Evolutionary conservation across 441 rosid species (phyloP), one percentile per base, ranked within the genome.

Genomic region (Syzygium syzygioides): DNA sequence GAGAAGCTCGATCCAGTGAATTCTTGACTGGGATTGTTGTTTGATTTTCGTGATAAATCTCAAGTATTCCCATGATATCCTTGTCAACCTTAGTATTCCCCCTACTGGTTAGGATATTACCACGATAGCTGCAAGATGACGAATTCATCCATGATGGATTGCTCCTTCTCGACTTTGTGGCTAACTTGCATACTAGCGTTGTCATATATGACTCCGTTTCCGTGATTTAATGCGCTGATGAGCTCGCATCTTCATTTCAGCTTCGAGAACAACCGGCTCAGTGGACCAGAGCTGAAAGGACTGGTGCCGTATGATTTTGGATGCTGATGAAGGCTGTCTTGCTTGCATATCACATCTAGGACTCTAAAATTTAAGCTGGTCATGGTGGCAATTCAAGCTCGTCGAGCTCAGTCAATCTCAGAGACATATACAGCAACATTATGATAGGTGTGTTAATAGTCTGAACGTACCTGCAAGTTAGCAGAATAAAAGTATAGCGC

Each of bases 271-370:
- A 95, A 95, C 93, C 91, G 90, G 86, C 94, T 95, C 60, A 94
- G 91, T 52, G 98, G 98, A 90, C 98, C 96, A 6, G 96, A 95
- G 92, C 93, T 95, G 93, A 91, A 95, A 91, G 98, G 98, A 56
- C 93, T 95, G 12, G 98, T 89, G 86, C 90, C 94, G 23, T 95
- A 95, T 20, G 96, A 95, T 88, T 95, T 95, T 11, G 96, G 98
- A 89, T 95, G 96, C 95, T 95, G 93, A 94, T 91, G 88, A 86
- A 55, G 48, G 83, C 83, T 71, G 52, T 5, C 52, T 20, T 71
- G 83, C 83, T 37, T 71, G 28, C 7, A 37, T 34, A 68, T 62
- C 71, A n/a, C 41, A 34, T 66, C 79, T 18, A 18, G 45, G 45
- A 66, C 45, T 19, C 76, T 64, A 15, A 9, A 55, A 66, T 11